Evolutionary conservation across 352 stramenopile species (phyloP), one percentile per base, ranked within the genome.

Genomic region (Globisporangium nodosum): DNA sequence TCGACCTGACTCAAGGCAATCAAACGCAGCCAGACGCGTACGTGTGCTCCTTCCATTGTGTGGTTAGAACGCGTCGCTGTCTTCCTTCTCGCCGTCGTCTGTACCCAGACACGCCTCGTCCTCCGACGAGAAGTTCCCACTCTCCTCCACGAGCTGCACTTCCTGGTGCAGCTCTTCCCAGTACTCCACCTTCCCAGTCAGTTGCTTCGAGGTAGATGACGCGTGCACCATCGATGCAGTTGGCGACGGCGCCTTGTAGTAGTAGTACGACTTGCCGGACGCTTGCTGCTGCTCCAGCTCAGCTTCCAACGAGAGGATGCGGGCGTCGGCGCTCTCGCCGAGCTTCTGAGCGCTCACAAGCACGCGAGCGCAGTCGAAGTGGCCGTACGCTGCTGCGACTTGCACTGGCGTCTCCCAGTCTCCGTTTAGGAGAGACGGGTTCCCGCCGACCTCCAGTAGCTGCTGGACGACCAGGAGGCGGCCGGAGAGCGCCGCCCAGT

Each of bases 91-190:
- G 46, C 33, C 45, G 30, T 40, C 51, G 21, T 39, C 39, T 35
- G 33, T 33, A 31, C 50, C 46, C 12, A 59, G 48, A 15, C 63
- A 63, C 0, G 57, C 61, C 47, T 90, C 79, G 52, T 87, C 80
- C 56, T 88, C 76, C 0, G 81, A 91, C 15, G 81, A 91, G 48
- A 87, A 91, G 12, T 72, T 68, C 1, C 78, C 78, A 53, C 70
- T 83, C 49, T 91, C 81, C 42, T 91, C 81, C n/a, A 91, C 78
- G 27, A 89, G 71, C 60, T 89, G 66, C 55, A 89, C 70, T 40
- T 85, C 70, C 58, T 83, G 73, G 35, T 89, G 78, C 37, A 91
- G 59, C 56, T 89, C 77, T 48, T 84, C 75, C 81, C 81, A 89
- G 64, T 89, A 84, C 18, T 60, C 61, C 11, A 61, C 60, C 54